phyloP scores from a whole-genome alignment of 2,329 filamentous ascomycete genomes.

The Ascochyta fabae region DNA sequence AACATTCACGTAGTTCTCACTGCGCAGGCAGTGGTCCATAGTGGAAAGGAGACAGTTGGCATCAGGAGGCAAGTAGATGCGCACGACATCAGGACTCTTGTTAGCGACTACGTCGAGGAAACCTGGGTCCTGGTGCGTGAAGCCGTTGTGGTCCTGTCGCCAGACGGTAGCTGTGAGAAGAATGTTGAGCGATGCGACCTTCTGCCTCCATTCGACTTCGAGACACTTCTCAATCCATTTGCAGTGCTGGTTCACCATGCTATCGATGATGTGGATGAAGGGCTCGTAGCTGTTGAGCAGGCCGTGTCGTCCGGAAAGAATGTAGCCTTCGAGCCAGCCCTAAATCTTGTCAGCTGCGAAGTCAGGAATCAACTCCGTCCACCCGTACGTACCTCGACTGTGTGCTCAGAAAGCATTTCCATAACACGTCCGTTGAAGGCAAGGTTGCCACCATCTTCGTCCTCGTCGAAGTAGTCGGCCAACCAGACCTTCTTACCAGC shows the following conservation, averaged over 20 bases:
- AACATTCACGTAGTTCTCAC: conserved; percentile 80
- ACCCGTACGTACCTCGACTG: conserved; percentile 62
- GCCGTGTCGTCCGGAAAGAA: conserved; percentile 76
- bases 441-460: conserved; percentile 76
- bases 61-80: conserved; percentile 81
- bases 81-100: conserved; percentile 79
- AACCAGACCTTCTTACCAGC: conserved; percentile 82
- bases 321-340: conserved; percentile 77
- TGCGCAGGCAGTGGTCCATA: conserved; percentile 77
- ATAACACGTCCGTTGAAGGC: conserved; percentile 73
- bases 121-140: conserved; percentile 80
- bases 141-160: conserved; percentile 84
- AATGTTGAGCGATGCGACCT: conserved; percentile 78
- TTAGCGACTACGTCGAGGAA: conserved; percentile 82
- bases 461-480: conserved; percentile 78
- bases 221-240: conserved; percentile 84
- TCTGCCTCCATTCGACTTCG: conserved; percentile 79
- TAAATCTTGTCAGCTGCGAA: conserved; percentile 20
- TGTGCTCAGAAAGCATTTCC: conserved; percentile 86
- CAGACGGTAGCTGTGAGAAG: conserved; percentile 79
- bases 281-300: conserved; percentile 82
- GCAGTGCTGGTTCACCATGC: conserved; percentile 86
- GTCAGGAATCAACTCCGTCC: background rate
- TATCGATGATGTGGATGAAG: conserved; percentile 83
- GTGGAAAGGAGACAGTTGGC: conserved; percentile 78